These are phyloP conservation scores for Brassica rapa DNA, from an alignment of 345 rosid genomes.

Conservation along the genomic window DNA sequence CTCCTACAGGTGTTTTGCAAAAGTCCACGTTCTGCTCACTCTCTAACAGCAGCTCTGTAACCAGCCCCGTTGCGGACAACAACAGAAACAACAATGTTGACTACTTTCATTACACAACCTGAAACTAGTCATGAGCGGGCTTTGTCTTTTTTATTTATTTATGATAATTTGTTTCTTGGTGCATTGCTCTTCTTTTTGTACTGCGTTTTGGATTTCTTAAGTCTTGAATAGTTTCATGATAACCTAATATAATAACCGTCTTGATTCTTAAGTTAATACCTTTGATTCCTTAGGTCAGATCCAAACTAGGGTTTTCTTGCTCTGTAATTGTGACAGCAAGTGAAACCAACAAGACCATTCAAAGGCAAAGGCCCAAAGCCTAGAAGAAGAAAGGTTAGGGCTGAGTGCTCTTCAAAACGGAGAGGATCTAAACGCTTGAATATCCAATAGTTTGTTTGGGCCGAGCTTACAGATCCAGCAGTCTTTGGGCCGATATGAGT, in stretches of 20 bases:
- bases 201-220: background rate
- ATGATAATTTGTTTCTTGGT: background rate
- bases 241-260: constrained; percentile 3
- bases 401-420: background rate
- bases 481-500: background rate
- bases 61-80: constrained; percentile 48
- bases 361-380: background rate
- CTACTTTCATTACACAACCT: constrained; percentile 38
- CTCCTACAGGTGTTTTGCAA: constrained; percentile 68
- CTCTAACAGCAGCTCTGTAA: constrained; percentile 64
- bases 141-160: background rate
- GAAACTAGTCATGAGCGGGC: constrained; percentile 8
- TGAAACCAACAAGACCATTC: background rate
- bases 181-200: constrained; percentile 1
- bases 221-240: background rate
- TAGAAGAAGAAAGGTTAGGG: background rate
- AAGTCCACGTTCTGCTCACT: constrained; percentile 54
- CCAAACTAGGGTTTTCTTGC: background rate
- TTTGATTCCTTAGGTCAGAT: background rate
- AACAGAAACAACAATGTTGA: constrained; percentile 49
- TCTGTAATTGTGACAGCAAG: background rate
- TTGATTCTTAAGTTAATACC: background rate
- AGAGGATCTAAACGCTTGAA: background rate
- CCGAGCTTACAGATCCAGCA: background rate
- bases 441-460: background rate